phyloP scores from a whole-genome alignment of 371 early-diverging fungal genomes.

The Dinochytrium kinnereticum region DNA sequence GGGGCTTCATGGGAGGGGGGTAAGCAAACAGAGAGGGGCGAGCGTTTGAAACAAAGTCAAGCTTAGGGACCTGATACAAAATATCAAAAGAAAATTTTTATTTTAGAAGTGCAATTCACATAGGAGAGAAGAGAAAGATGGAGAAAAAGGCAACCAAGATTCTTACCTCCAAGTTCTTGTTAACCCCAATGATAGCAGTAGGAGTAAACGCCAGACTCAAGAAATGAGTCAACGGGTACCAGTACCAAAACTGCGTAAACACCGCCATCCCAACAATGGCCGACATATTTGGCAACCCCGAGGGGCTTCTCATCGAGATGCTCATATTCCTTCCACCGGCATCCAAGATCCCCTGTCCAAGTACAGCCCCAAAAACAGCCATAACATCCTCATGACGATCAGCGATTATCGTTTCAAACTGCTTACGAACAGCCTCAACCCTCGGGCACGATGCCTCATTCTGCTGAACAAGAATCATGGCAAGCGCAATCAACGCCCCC shows the following conservation, averaged over 20 bases:
- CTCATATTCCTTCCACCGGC: constrained; percentile 98
- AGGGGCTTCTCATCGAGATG: constrained; percentile 87
- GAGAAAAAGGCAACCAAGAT: neutral
- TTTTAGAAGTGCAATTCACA: neutral
- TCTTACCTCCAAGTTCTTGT: constrained; percentile 76
- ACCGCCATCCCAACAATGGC: constrained; percentile 96
- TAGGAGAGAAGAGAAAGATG: neutral
- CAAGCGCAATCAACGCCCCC: constrained; percentile 96
- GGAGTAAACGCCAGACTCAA: constrained; percentile 92
- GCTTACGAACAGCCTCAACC: constrained; percentile 80
- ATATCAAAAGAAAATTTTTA: neutral
- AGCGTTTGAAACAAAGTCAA: constrained; percentile 83
- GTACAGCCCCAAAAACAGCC: constrained; percentile 97
- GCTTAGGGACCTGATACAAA: constrained; percentile 72
- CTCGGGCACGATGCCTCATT: constrained; percentile 66
- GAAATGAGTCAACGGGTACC: constrained; percentile 98
- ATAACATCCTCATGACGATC: constrained; percentile 94
- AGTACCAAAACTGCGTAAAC: constrained; percentile 99
- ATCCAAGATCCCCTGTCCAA: constrained; percentile 98
- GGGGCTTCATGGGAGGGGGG: constrained; percentile 81
- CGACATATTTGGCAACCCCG: constrained; percentile 88
- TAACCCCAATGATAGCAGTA: constrained; percentile 93
- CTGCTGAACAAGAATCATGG: constrained; percentile 97
- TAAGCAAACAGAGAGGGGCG: constrained; percentile 92
- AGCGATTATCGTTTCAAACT: constrained; percentile 86